Evolutionary conservation across 2,329 filamentous ascomycete genomes (phyloP), one percentile per base, ranked within the genome.

Genomic region (Aphanoascus verrucosus): DNA sequence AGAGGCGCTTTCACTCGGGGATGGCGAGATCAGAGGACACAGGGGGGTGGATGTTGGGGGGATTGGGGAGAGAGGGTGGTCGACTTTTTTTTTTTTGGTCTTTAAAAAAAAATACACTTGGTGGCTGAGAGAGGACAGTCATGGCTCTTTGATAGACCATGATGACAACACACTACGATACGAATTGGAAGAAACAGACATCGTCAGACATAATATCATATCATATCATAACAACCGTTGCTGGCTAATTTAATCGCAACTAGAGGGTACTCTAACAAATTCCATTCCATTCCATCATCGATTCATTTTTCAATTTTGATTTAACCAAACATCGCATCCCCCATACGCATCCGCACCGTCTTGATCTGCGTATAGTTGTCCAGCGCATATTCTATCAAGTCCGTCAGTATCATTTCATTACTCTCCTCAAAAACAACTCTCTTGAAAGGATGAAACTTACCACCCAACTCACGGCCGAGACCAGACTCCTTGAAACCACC

Each of bases 11-110:
- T 70, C 74, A 72, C 74, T 75, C 74, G 71, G 70, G 68, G 70
- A 68, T 76, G 75, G 76, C 75, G 75, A 71, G 65, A 68, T 69
- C 72, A 74, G 76, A 78, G 66, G 67, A 77, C 75, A 75, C 70
- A 72, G 61, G 63, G 62, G 59, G 61, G 67, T 65, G 67, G 61
- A n/a, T n/a, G 67, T 61, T 62, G 63, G 45, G 59, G 58, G 63
- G 65, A 59, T 61, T 65, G 67, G 66, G 59, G 58, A 62, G 65
- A 59, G 60, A 64, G 67, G 66, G 59, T 63, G 57, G 59, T 66
- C 68, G 59, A 72, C 69, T 60, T 58, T 61, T 65, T 63, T 63
- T 59, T 56, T 64, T 60, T 58, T n/a, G n/a, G n/a, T n/a, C n/a
- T n/a, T n/a, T n/a, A n/a, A 15, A 40, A 40, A 5, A 40, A n/a